Conservation (phyloP, 2,329 filamentous ascomycete species). For the Bretziella fagacearum region DNA sequence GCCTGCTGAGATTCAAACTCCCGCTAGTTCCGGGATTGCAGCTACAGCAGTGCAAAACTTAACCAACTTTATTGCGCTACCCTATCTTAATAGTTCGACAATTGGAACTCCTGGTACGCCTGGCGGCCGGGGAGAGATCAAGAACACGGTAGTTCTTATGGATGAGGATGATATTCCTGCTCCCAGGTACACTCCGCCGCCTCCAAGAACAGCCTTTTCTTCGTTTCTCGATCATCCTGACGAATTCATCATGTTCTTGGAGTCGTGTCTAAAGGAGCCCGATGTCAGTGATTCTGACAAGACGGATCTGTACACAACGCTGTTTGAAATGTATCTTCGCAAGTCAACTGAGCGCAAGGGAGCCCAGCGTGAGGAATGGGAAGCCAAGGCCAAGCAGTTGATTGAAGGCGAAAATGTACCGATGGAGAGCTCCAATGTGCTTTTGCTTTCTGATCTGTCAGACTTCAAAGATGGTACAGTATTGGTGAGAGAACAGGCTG, state of each 20-base stretch:
- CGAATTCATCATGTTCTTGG: conserved; percentile 82
- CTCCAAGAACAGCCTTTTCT: conserved; percentile 79
- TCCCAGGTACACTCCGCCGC: conserved; percentile 57
- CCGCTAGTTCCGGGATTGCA: conserved; percentile 31
- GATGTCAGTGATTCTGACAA: conserved; percentile 57
- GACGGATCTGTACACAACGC: conserved; percentile 76
- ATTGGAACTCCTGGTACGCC: conserved; percentile 35
- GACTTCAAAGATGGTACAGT: conserved; percentile 81
- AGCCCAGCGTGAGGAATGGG: conserved; percentile 60
- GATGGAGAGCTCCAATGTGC: conserved; percentile 87
- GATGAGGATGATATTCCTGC: conserved; percentile 29
- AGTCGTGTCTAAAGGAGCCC: conserved; percentile 63
- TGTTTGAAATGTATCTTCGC: conserved; percentile 97
- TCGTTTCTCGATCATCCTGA: conserved; percentile 89
- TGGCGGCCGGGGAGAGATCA: conserved; percentile 30
- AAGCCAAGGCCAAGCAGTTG: conserved; percentile 73
- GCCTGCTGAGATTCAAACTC: conserved; percentile 6
- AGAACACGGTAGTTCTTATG: conserved; percentile 29
- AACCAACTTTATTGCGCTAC: conserved; percentile 64
- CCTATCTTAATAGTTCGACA: conserved; percentile 58
- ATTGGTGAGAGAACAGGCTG: conserved; percentile 84
- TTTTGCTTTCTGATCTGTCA: conserved; percentile 80
- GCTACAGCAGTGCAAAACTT: conserved; percentile 73
- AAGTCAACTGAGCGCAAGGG: conserved; percentile 64
- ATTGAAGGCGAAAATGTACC: conserved; percentile 66